A percentile compares a stretch with the other conserved stretches of the same genome.
Conservation (phyloP, 2,329 filamentous ascomycete species). For the Nemania serpens region DNA sequence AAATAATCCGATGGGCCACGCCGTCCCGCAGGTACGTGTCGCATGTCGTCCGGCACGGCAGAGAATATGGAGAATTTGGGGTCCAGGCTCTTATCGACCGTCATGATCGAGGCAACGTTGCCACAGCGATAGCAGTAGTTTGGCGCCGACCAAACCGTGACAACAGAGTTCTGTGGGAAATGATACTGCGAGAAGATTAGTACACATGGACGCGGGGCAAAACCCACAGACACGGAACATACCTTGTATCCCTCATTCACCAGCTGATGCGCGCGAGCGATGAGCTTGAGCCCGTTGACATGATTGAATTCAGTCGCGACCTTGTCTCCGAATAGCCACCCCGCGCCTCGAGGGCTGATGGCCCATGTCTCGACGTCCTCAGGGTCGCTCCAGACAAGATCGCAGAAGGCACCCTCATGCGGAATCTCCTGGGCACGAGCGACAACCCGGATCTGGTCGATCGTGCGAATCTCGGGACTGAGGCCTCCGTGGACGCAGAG, state of each 20-base stretch:
- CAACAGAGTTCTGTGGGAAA: slow-evolving; percentile 91
- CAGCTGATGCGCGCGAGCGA: slow-evolving; percentile 94
- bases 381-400: slow-evolving; percentile 97
- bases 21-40: slow-evolving; percentile 75
- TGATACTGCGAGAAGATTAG: slow-evolving; percentile 68
- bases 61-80: slow-evolving; percentile 93
- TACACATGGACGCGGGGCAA: not conserved
- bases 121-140: slow-evolving; percentile 96
- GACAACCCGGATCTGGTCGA: slow-evolving; percentile 98
- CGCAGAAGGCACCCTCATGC: slow-evolving; percentile 97
- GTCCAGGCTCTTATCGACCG: slow-evolving; percentile 80
- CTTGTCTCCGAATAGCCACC: slow-evolving; percentile 96
- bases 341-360: slow-evolving; percentile 91
- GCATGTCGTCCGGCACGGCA: slow-evolving; percentile 83
- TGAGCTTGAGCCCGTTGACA: slow-evolving; percentile 94
- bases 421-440: slow-evolving; percentile 97
- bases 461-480: slow-evolving; percentile 90
- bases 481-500: slow-evolving; percentile 96
- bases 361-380: slow-evolving; percentile 98
- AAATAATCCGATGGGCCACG: slow-evolving; percentile 73
- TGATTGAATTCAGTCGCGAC: slow-evolving; percentile 98
- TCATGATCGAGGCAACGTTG: slow-evolving; percentile 96
- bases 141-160: slow-evolving; percentile 97
- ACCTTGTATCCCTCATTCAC: slow-evolving; percentile 99
- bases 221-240: slow-evolving; percentile 60